phyloP scores from a whole-genome alignment of 176 grass and related monocot species.

The Ensete glaucum region DNA sequence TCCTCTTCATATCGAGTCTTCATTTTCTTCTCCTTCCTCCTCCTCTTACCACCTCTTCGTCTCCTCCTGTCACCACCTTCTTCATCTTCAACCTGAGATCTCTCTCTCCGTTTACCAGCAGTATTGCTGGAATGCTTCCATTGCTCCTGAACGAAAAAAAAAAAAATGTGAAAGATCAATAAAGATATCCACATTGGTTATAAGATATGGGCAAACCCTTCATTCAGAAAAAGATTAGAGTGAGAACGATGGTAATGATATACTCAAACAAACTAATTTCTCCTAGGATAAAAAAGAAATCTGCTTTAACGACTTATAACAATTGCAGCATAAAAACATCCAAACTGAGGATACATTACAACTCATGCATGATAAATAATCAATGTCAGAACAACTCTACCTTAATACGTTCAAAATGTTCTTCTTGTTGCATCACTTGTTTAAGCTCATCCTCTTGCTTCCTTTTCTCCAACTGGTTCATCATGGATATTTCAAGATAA shows the following conservation, averaged over 20 bases:
- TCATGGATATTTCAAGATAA: slow-evolving; percentile 2
- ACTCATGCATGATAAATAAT: not conserved
- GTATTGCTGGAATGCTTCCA: slow-evolving; percentile 69
- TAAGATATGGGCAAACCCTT: not conserved
- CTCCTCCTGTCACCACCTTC: slow-evolving; percentile 54
- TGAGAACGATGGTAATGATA: not conserved
- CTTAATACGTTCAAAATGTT: slow-evolving; percentile 92
- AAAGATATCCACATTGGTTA: not conserved
- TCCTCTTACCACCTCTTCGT: slow-evolving; percentile 61
- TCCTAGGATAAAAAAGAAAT: not conserved
- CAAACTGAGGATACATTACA: not conserved
- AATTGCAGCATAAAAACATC: not conserved
- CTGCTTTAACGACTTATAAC: not conserved
- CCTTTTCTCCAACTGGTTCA: slow-evolving; percentile 73
- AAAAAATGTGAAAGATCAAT: slow-evolving; percentile 11
- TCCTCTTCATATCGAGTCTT: slow-evolving; percentile 60
- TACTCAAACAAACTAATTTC: not conserved
- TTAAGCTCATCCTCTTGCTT: slow-evolving; percentile 95
- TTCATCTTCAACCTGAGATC: slow-evolving; percentile 66
- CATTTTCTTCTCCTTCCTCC: slow-evolving; percentile 61
- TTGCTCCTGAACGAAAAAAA: slow-evolving; percentile 55
- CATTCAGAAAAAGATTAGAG: not conserved
- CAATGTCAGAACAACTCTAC: slow-evolving; percentile 18
- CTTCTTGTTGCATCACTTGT: slow-evolving; percentile 86
- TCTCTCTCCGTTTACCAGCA: slow-evolving; percentile 74